Conservation (phyloP, 2,329 filamentous ascomycete species). For the Alternaria ethzedia region DNA sequence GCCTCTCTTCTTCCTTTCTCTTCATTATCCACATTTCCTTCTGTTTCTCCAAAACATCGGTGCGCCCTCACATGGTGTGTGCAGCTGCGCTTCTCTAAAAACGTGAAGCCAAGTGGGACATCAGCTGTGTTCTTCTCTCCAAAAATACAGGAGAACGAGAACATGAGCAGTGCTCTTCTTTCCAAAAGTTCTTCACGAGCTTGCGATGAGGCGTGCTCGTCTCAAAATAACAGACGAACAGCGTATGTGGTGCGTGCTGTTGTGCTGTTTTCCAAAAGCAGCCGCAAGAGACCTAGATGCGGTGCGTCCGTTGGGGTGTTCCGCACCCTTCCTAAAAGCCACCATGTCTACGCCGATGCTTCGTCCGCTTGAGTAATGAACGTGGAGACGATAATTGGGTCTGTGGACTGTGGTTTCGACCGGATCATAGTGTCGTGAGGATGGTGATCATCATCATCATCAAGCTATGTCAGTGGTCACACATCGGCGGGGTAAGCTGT, state of each 20-base stretch:
- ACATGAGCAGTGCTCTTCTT: background rate
- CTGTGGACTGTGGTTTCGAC: background rate
- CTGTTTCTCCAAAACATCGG: background rate
- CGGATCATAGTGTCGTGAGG: background rate
- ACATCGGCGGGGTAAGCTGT: background rate
- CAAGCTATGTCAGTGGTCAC: background rate
- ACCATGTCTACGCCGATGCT: background rate
- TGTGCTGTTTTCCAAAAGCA: rapidly evolving
- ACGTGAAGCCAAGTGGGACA: too few relatives aligned
- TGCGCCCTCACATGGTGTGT: background rate
- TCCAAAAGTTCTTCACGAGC: background rate
- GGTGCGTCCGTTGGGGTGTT: background rate
- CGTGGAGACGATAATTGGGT: background rate
- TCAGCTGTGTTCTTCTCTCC: background rate
- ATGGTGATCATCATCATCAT: background rate
- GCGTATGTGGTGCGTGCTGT: background rate
- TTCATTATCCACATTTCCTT: background rate
- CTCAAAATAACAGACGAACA: background rate
- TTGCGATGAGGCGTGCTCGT: background rate
- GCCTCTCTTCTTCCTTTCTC: background rate
- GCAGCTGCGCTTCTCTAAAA: background rate
- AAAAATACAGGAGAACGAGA: too few relatives aligned
- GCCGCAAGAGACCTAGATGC: too few relatives aligned
- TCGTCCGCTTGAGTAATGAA: background rate
- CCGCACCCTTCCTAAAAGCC: background rate